Evolutionary conservation across 2,329 filamentous ascomycete genomes (phyloP).

Genomic region (Penicillium sp.): DNA sequence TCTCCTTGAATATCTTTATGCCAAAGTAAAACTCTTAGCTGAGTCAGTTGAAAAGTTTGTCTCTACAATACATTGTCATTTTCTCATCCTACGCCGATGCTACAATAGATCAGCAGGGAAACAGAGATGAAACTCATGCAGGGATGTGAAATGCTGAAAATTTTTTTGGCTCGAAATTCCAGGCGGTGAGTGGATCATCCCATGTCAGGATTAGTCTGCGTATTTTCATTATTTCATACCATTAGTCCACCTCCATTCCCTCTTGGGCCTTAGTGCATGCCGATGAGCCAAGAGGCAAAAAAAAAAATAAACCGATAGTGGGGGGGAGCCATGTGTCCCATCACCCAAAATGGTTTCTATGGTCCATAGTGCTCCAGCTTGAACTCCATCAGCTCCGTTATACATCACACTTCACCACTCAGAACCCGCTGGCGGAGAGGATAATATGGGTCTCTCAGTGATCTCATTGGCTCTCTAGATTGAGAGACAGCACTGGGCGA

Average conservation of each 20-base stretch:
- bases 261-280: conserved; percentile 23
- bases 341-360: conserved; percentile 11
- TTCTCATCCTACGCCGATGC: not conserved
- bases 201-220: not conserved
- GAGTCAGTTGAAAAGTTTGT: not conserved
- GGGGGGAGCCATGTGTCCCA: conserved; percentile 24
- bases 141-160: not conserved
- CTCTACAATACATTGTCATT: not conserved
- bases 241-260: conserved; percentile 18
- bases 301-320: conserved; percentile 5
- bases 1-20: not conserved
- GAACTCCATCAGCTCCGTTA: conserved; percentile 4
- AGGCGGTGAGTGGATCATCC: conserved; percentile 14
- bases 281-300: conserved; percentile 8
- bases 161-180: conserved; percentile 4
- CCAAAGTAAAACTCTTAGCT: not conserved
- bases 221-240: not conserved
- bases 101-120: not conserved
- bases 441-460: conserved; percentile 11
- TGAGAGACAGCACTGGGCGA: conserved; percentile 2
- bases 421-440: conserved; percentile 5
- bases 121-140: not conserved
- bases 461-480: conserved; percentile 14
- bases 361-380: not conserved
- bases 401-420: conserved; percentile 11